Evolutionary conservation across 2,329 filamentous ascomycete species (phyloP).

Genomic region (Verticillium dahliae): DNA sequence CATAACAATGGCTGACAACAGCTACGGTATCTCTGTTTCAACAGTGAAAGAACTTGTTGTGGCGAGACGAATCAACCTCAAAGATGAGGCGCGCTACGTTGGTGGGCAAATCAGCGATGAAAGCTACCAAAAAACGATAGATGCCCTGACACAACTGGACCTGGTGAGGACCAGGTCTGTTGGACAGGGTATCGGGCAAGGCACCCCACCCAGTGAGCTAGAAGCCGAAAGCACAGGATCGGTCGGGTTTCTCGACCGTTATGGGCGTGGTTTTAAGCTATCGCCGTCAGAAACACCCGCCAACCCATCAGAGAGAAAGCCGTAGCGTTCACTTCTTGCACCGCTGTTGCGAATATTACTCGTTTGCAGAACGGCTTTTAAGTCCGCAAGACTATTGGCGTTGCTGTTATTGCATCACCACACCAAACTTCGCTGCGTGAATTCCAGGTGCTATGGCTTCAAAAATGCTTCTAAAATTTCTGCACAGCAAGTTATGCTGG

Average conservation of each 20-base stretch:
- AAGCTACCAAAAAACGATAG: constrained; percentile 3
- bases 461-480: too few species aligned
- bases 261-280: neutral
- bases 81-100: neutral
- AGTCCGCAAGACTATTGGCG: too few species aligned
- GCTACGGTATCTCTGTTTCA: constrained; percentile 16
- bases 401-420: too few species aligned
- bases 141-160: constrained; percentile 1
- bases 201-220: neutral
- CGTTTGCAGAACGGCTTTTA: too few species aligned
- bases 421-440: too few species aligned
- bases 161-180: neutral
- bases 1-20: constrained; percentile 14
- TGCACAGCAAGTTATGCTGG: too few species aligned
- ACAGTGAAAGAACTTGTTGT: constrained; percentile 17
- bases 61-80: constrained; percentile 14
- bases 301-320: neutral
- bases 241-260: neutral
- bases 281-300: neutral
- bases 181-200: neutral
- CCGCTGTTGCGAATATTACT: too few species aligned
- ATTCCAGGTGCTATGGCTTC: too few species aligned
- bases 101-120: constrained; percentile 3
- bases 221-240: neutral
- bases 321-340: neutral